phyloP scores from a whole-genome alignment of 2,329 filamentous ascomycete genomes.

The Aureobasidium subglaciale region DNA sequence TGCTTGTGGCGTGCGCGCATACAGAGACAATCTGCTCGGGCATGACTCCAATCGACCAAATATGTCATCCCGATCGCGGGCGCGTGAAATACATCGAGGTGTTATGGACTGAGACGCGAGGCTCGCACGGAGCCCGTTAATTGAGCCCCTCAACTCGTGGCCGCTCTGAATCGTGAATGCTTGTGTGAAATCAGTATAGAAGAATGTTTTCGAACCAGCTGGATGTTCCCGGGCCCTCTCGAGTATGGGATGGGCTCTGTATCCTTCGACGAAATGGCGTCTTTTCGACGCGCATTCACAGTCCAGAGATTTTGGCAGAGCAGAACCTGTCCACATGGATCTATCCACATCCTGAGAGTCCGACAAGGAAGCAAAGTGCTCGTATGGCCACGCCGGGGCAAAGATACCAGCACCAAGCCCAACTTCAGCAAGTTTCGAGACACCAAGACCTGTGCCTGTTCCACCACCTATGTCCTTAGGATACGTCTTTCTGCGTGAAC shows the following conservation, averaged over 20 bases:
- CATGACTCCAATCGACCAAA: background rate
- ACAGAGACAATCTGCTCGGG: background rate
- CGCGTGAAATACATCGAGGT: slow-evolving; percentile 17
- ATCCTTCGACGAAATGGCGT: slow-evolving; percentile 20
- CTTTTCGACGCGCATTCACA: slow-evolving; percentile 29
- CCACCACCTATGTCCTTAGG: slow-evolving; percentile 34
- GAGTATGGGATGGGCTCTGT: slow-evolving; percentile 22
- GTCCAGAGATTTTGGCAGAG: slow-evolving; percentile 22
- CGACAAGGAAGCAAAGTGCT: slow-evolving; percentile 31
- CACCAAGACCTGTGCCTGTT: slow-evolving; percentile 36
- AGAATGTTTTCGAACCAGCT: slow-evolving; percentile 31
- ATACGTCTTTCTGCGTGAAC: slow-evolving; percentile 29
- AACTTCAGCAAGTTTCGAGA: slow-evolving; percentile 30
- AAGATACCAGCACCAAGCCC: slow-evolving; percentile 37
- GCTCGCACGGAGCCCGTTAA: slow-evolving; percentile 16
- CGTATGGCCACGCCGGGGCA: slow-evolving; percentile 41
- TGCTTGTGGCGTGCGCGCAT: background rate
- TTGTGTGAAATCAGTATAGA: slow-evolving; percentile 33
- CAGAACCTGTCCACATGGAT: slow-evolving; percentile 31
- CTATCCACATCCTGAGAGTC: slow-evolving; percentile 25
- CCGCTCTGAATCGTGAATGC: slow-evolving; percentile 25
- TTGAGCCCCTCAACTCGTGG: no score
- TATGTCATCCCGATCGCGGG: background rate
- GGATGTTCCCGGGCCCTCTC: slow-evolving; percentile 25
- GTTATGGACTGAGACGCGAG: slow-evolving; percentile 30